phyloP scores from a whole-genome alignment of 148 eudicot genomes.

The Rhododendron vialii region DNA sequence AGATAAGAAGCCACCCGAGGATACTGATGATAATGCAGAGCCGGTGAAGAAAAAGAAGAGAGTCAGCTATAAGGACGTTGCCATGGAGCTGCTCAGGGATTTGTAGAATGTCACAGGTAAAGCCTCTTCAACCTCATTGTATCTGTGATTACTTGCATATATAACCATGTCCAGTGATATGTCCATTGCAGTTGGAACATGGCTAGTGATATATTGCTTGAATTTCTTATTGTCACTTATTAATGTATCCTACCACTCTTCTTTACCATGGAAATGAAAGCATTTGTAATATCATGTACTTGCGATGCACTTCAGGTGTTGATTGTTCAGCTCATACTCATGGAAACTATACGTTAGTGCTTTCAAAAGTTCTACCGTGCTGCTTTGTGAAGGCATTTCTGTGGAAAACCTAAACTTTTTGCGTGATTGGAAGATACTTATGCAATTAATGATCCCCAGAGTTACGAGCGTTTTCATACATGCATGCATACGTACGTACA shows the following conservation, averaged over 20 bases:
- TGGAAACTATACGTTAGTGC: background rate
- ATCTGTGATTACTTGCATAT: background rate
- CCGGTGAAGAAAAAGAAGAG: conserved; percentile 72
- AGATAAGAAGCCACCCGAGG: conserved; percentile 11
- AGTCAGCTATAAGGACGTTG: conserved; percentile 73
- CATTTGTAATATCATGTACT: background rate
- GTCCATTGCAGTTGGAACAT: background rate
- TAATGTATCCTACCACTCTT: background rate
- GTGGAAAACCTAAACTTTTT: background rate
- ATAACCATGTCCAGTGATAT: background rate
- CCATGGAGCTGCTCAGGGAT: conserved; percentile 49
- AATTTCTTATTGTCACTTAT: background rate
- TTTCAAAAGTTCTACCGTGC: background rate
- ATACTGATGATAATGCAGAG: conserved; percentile 12
- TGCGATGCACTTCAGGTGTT: background rate
- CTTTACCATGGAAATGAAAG: background rate
- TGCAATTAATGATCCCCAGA: background rate
- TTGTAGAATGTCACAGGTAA: conserved; percentile 20
- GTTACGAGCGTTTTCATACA: too few relatives aligned
- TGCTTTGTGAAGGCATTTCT: background rate
- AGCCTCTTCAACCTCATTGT: background rate
- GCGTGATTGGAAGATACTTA: background rate
- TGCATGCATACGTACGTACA: too few relatives aligned
- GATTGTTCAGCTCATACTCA: background rate
- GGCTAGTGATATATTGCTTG: background rate